Evolutionary conservation across 1,284 basidiomycete species (phyloP).

Genomic region (Polyporus tsugae): DNA sequence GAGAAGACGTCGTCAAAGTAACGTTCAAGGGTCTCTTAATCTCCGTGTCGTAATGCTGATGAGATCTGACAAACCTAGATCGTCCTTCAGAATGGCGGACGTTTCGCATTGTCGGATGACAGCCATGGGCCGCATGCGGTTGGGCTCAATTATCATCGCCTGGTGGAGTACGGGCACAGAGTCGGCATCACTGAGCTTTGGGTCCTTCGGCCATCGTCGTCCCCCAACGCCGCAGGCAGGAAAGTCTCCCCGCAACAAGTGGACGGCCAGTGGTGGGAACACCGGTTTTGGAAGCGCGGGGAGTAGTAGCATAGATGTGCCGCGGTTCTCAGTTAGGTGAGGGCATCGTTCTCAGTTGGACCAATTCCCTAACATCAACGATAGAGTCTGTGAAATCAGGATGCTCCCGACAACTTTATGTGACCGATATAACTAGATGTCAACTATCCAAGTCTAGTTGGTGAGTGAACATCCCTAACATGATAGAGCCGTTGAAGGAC

Average conservation of each 20-base stretch:
- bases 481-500: too few relatives aligned
- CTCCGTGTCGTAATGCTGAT: not conserved
- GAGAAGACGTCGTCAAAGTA: conserved; percentile 78
- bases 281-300: conserved; percentile 60
- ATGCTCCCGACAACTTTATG: not conserved
- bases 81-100: conserved; percentile 73
- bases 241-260: conserved; percentile 52
- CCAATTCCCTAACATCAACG: not conserved
- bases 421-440: too few relatives aligned
- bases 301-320: not conserved
- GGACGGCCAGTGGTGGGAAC: conserved; percentile 61
- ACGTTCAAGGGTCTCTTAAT: conserved; percentile 36
- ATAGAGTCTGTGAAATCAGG: not conserved
- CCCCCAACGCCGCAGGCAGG: conserved; percentile 54
- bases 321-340: not conserved
- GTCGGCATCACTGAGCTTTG: conserved; percentile 76
- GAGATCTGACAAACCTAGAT: conserved; percentile 53
- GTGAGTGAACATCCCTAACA: not conserved
- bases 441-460: too few relatives aligned
- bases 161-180: conserved; percentile 73
- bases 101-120: conserved; percentile 92
- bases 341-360: not conserved
- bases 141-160: conserved; percentile 83
- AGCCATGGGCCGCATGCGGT: conserved; percentile 92
- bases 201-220: conserved; percentile 55